Base-by-base conservation (phyloP, 371 early-diverging fungal species). In the Mucor lusitanicus region DNA sequence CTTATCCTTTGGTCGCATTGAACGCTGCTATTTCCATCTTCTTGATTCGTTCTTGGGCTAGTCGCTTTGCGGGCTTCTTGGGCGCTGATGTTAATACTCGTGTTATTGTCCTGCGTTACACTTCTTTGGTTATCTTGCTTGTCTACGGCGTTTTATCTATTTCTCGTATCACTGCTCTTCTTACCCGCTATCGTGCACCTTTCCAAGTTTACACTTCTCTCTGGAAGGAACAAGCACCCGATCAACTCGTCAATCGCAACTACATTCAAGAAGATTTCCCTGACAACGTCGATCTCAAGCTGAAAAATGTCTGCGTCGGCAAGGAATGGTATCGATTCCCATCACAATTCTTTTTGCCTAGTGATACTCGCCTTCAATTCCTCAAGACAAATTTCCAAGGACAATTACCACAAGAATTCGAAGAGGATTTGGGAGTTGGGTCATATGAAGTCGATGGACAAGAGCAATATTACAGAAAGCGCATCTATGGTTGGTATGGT, bases 261-360 rank as follows among this genome's bases (percentile, higher is more conserved):
- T 69, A 81, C 40, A 56, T 76, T 2, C 71, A 80, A 59, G 74
- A 76, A 72, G 68, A 75, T 35, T 71, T 75, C 44, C 69, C 78
- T 55, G 42, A 78, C 48, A 68, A 75, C 59, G 6, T 73, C 50
- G 32, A 59, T 32, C 21, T 68, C 30, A 65, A 76, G 33, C 37
- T 53, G 1, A 66, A 81, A 25, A 85, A 77, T 21, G 83, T 98
- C 8, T 98, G 97, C 74, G 82, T 97, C 46, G 97, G 95, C 33
- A 91, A 90, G 68, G 99, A 96, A 69, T 98, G 99, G 99, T 91
- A 95, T 71, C 81, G 96, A 21, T 97, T 95, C 77, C 96, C 96
- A 0, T 87, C 91, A 8, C 95, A 95, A 66, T 97, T 90, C 80
- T 93, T 95, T 70, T 75, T 97, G 23, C 97, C 95, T 1, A 74